Conservation (phyloP, 2,329 filamentous ascomycete species). For the Claviceps maximensis region DNA sequence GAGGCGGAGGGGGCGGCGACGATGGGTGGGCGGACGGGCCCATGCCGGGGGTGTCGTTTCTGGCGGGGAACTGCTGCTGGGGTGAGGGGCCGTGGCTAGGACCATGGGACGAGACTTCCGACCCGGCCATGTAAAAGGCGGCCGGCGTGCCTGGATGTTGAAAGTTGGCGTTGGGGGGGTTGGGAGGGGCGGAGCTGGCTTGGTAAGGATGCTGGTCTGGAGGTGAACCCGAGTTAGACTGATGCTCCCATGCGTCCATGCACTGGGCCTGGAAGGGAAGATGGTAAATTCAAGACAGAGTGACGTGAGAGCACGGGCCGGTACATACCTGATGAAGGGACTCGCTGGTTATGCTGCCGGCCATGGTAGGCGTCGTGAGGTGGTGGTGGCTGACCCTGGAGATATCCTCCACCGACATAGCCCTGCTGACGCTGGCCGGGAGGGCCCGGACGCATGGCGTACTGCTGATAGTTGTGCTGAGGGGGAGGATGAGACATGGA, state of each 20-base stretch:
- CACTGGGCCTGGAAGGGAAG: too few species aligned
- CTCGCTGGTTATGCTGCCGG: conserved; percentile 55
- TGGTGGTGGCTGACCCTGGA: conserved; percentile 30
- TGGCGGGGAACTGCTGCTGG: conserved; percentile 33
- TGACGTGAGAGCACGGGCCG: too few species aligned
- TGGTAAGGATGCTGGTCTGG: conserved; percentile 35
- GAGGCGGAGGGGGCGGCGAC: conserved; percentile 34
- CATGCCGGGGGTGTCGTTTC: conserved; percentile 36
- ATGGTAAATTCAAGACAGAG: too few species aligned
- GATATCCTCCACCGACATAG: conserved; percentile 28
- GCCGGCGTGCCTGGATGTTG: conserved; percentile 27
- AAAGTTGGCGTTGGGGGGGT: conserved; percentile 25
- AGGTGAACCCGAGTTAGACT: too few species aligned
- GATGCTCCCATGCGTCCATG: too few species aligned
- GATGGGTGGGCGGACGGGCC: conserved; percentile 29
- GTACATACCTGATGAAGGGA: conserved; percentile 26
- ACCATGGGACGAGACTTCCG: conserved; percentile 34
- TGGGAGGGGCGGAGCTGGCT: conserved; percentile 33
- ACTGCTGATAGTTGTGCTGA: conserved; percentile 63
- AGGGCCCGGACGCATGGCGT: conserved; percentile 39
- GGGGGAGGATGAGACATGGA: conserved; percentile 94
- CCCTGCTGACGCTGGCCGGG: conserved; percentile 35
- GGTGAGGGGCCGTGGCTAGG: conserved; percentile 19
- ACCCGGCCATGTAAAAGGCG: conserved; percentile 53
- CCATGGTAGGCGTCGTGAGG: conserved; percentile 54